Evolutionary conservation across 2,329 filamentous ascomycete genomes (phyloP), one percentile per base, ranked within the genome.

Genomic region (Endoconidiophora laricicola): DNA sequence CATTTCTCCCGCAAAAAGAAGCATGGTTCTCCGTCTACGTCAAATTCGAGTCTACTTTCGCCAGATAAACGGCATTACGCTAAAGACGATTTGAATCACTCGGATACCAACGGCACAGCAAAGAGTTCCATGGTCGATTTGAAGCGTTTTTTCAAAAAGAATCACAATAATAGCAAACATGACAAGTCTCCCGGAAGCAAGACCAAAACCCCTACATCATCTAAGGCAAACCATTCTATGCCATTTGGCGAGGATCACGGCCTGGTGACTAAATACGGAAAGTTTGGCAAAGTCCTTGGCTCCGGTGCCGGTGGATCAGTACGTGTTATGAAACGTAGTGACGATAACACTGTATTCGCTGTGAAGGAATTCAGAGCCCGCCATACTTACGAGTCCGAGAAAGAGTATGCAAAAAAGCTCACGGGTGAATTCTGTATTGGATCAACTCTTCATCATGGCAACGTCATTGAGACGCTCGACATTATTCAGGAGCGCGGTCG

Each of bases 391-490:
- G 91, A 98, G 65, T 86, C 82, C 1, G 84, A 95, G 61, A 86
- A 85, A 59, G 91, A 96, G 57, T 98, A 98, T 60, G 86, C 87
- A 57, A 98, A 98, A 66, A 98, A 98, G 63, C 79, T 98, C 44
- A 98, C 91, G 1, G 90, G 91, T 2, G 91, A 98, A 61, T 98
- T 98, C 64, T 98, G 91, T 62, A 90, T 98, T 57, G 91, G 91
- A 10, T 96, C 90, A 2, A 95, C 91, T 0, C 70, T 98, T 37
- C 91, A 96, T 60, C 91, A 98, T 60, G 90, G 91, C 58, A 98
- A 98, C 62, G 87, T 98, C 57, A 96, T 98, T 59, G 91, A 98
- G 64, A 96, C 91, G 1, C 74, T 98, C 56, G 91, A 98, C 63
- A 94, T 98, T 55, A 78, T 98, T 9, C 85, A 93, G 57, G 91